Conservation (phyloP, 352 stramenopile species). For the Pythium apleroticum region DNA sequence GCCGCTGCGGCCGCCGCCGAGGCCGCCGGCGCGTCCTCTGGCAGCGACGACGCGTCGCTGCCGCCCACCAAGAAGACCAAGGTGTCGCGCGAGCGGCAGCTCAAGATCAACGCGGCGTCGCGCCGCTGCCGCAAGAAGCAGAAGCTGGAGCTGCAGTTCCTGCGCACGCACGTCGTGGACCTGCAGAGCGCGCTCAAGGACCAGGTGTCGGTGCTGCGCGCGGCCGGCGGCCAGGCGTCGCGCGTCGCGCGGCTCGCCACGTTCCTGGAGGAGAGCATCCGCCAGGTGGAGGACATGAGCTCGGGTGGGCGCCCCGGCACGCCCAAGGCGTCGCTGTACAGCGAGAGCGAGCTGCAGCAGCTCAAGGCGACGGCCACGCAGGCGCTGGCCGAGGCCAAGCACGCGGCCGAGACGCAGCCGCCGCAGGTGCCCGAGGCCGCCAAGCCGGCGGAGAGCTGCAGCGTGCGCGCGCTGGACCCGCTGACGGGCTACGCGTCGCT, state of each 20-base stretch:
- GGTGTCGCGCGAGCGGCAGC: constrained; percentile 79
- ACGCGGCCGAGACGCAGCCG: constrained; percentile 31
- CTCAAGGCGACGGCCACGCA: constrained; percentile 24
- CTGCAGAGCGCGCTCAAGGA: constrained; percentile 71
- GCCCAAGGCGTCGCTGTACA: constrained; percentile 26
- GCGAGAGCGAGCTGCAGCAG: constrained; percentile 30
- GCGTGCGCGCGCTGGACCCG: constrained; percentile 17
- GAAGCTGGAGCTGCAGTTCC: constrained; percentile 86
- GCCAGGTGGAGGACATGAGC: constrained; percentile 80
- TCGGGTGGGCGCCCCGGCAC: constrained; percentile 41
- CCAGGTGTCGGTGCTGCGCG: constrained; percentile 51
- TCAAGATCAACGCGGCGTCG: constrained; percentile 87
- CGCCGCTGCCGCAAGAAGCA: constrained; percentile 84
- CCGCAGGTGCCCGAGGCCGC: background rate
- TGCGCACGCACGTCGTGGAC: constrained; percentile 79
- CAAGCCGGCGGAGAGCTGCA: constrained; percentile 16
- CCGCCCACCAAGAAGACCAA: constrained; percentile 73
- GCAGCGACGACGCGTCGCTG: constrained; percentile 21
- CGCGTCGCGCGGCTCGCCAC: constrained; percentile 46
- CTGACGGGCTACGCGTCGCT: constrained; percentile 53
- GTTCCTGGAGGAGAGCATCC: constrained; percentile 70
- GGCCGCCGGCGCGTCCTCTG: constrained; percentile 12
- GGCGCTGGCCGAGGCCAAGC: constrained; percentile 37
- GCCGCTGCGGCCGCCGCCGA: constrained; percentile 4
- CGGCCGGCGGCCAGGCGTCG: constrained; percentile 40